These are phyloP conservation scores for Gamarada debralockiae DNA, from an alignment of 495 filamentous ascomycete genomes.

Conservation along the genomic window DNA sequence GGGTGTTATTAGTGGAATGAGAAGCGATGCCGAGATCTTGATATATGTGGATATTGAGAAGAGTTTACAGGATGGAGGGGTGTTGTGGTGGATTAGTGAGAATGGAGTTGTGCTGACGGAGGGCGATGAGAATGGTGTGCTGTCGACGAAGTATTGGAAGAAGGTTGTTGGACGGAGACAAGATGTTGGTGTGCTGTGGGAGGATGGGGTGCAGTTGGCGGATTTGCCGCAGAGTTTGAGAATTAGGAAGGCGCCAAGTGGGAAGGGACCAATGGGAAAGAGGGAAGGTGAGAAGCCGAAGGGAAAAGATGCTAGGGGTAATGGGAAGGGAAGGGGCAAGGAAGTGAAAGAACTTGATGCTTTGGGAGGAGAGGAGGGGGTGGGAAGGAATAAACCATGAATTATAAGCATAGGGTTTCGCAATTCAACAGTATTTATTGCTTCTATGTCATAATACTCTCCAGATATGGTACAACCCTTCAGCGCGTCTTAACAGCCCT, in stretches of 20 bases:
- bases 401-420: not conserved
- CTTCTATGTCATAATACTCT: too few relatives aligned
- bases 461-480: too few relatives aligned
- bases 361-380: constrained; percentile 8
- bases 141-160: constrained; percentile 39
- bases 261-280: constrained; percentile 32
- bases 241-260: constrained; percentile 35
- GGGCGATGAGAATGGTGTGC: constrained; percentile 40
- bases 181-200: constrained; percentile 62
- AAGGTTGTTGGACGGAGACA: constrained; percentile 54
- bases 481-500: too few relatives aligned
- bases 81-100: constrained; percentile 80
- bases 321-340: constrained; percentile 21
- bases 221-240: constrained; percentile 46
- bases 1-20: constrained; percentile 80
- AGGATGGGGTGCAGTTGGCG: constrained; percentile 54
- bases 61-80: constrained; percentile 57
- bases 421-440: too few relatives aligned
- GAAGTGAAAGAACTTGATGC: not conserved
- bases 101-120: constrained; percentile 71
- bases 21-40: constrained; percentile 69
- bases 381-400: constrained; percentile 3
- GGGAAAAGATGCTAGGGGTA: constrained; percentile 1
- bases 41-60: constrained; percentile 73
- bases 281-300: not conserved